A percentile compares a stretch with the other conserved stretches of the same genome.
Conservation (phyloP, 2,329 filamentous ascomycete genomes). For the Diaporthe australafricana region DNA sequence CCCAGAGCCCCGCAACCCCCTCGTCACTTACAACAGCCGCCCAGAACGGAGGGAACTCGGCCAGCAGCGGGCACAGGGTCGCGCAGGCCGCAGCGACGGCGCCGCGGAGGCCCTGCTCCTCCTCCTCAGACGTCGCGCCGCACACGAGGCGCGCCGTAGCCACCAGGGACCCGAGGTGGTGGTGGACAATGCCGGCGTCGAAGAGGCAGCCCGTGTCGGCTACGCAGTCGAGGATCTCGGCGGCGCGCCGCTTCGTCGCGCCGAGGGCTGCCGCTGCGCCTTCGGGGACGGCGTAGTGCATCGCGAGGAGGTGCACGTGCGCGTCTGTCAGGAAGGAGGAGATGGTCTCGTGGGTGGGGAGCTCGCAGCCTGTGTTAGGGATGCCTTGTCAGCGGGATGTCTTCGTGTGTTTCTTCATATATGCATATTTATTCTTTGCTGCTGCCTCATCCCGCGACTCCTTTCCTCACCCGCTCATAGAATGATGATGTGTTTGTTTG, state of each 20-base stretch:
- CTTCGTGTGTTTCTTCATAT: too few species aligned
- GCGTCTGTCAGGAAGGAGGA: slow-evolving; percentile 14
- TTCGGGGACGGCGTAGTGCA: background rate
- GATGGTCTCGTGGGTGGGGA: background rate
- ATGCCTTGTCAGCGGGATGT: background rate
- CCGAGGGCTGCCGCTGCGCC: background rate
- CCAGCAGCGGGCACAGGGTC: slow-evolving; percentile 1
- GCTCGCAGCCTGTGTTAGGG: background rate
- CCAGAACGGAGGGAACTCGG: background rate
- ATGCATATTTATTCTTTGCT: too few species aligned
- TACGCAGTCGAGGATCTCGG: background rate
- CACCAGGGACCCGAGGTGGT: slow-evolving; percentile 1
- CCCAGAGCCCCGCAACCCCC: background rate
- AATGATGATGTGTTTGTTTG: background rate
- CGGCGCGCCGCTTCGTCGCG: background rate
- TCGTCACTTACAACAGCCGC: background rate
- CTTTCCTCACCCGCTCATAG: background rate
- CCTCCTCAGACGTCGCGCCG: too few species aligned
- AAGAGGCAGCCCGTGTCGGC: background rate
- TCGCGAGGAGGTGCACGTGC: background rate
- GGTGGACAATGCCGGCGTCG: background rate
- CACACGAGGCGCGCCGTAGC: too few species aligned
- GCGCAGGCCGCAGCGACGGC: background rate
- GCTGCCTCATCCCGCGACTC: background rate
- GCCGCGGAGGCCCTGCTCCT: background rate